A percentile compares a stretch with the other conserved stretches of the same genome.
Evolutionary conservation across 768 basidiomycete species (phyloP).

Genomic region (Epithele typhae): DNA sequence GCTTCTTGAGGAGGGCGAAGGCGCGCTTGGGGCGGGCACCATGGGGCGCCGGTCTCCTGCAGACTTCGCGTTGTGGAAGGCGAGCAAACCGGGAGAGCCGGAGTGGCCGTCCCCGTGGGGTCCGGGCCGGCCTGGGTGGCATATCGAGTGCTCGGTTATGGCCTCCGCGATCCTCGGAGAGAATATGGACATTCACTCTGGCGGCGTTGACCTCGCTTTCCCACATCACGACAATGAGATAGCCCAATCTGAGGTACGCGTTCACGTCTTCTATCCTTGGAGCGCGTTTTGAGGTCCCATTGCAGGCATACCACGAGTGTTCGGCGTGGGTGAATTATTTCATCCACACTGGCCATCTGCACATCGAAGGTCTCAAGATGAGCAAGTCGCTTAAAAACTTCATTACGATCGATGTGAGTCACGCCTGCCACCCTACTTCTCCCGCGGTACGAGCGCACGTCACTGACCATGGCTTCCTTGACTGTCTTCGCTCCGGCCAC

Average conservation of each 20-base stretch:
- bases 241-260: constrained; percentile 85
- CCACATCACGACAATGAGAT: constrained; percentile 99
- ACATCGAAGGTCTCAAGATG: constrained; percentile 99
- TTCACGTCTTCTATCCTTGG: not conserved
- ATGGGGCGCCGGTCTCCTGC: constrained; percentile 77
- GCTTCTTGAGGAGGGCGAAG: constrained; percentile 89
- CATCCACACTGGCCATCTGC: constrained; percentile 95
- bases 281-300: not conserved
- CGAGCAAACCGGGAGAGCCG: constrained; percentile 93
- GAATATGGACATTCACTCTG: constrained; percentile 96
- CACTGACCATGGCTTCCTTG: too few relatives aligned
- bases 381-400: constrained; percentile 99
- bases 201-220: constrained; percentile 96
- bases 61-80: constrained; percentile 98
- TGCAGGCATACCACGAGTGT: constrained; percentile 89
- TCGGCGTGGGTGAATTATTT: constrained; percentile 98
- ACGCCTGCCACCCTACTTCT: too few relatives aligned
- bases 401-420: constrained; percentile 86
- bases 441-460: too few relatives aligned
- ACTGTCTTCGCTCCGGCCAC: too few relatives aligned
- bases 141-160: constrained; percentile 99
- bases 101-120: constrained; percentile 98
- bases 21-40: constrained; percentile 56
- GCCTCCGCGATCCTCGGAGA: constrained; percentile 85
- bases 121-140: constrained; percentile 94